These are phyloP conservation scores for Lavandula angustifolia DNA, from an alignment of 257 asterid genomes.

Conservation along the genomic window DNA sequence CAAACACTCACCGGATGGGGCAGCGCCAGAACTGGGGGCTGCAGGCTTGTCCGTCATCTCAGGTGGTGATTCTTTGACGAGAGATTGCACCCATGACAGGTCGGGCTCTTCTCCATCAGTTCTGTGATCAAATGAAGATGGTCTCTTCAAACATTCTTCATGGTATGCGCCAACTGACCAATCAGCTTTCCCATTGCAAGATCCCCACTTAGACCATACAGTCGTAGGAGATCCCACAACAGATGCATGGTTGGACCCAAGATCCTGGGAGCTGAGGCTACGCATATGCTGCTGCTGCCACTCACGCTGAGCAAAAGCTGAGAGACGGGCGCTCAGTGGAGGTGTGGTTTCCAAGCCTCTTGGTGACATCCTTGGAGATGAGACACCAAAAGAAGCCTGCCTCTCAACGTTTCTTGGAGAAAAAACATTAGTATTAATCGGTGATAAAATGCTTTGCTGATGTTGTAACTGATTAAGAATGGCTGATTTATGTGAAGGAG, in stretches of 20 bases:
- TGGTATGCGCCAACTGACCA: constrained; percentile 73
- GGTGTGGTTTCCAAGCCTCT: constrained; percentile 77
- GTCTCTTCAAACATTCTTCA: constrained; percentile 39
- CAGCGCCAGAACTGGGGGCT: constrained; percentile 52
- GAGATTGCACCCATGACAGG: constrained; percentile 96
- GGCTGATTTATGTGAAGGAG: constrained; percentile 77
- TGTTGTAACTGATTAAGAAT: constrained; percentile 71
- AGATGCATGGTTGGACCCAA: constrained; percentile 50
- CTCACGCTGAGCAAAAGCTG: constrained; percentile 68
- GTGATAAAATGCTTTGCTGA: constrained; percentile 72
- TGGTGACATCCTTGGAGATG: constrained; percentile 89
- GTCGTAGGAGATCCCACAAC: constrained; percentile 54
- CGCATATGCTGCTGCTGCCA: constrained; percentile 60
- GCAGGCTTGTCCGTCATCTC: constrained; percentile 74
- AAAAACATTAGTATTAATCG: constrained; percentile 64
- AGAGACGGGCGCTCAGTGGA: constrained; percentile 68
- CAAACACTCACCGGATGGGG: constrained; percentile 84
- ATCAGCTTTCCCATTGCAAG: constrained; percentile 56
- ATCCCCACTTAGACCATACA: constrained; percentile 72
- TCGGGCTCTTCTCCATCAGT: constrained; percentile 75
- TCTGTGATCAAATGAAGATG: constrained; percentile 37
- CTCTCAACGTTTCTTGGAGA: constrained; percentile 76
- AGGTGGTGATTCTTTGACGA: constrained; percentile 92
- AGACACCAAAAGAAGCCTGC: constrained; percentile 73
- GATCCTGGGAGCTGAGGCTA: constrained; percentile 68